Conservation (phyloP, 306 rosid genomes). For the Ziziphus jujuba region DNA sequence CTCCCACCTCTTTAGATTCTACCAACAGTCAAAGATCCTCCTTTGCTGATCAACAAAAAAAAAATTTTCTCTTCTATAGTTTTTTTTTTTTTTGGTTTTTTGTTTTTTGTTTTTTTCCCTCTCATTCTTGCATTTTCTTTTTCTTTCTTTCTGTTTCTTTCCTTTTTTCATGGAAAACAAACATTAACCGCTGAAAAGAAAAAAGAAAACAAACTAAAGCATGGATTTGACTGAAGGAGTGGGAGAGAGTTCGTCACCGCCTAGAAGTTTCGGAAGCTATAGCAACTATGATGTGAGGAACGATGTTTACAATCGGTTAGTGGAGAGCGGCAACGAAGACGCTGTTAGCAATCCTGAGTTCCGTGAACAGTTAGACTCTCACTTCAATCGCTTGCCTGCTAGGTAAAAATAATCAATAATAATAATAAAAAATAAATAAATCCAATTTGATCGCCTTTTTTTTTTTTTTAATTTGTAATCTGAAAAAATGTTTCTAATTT, state of each 20-base stretch:
- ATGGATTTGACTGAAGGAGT: conserved; percentile 96
- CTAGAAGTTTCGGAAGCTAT: conserved; percentile 65
- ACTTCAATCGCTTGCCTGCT: conserved; percentile 92
- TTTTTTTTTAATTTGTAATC: background rate
- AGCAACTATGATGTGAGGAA: conserved; percentile 60
- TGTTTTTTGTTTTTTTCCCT: background rate
- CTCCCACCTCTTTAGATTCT: conserved; percentile 30
- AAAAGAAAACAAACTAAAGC: too few relatives aligned
- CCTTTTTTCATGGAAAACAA: conserved; percentile 26
- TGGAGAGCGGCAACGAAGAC: conserved; percentile 61
- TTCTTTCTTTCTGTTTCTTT: conserved; percentile 12
- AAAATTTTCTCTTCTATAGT: background rate
- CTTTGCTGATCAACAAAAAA: conserved; percentile 23
- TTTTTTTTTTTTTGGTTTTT: background rate
- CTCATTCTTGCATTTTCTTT: conserved; percentile 31
- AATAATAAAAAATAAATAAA: too few relatives aligned
- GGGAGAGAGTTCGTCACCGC: conserved; percentile 98
- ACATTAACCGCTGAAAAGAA: background rate
- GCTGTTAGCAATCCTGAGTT: conserved; percentile 69
- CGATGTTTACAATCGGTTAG: conserved; percentile 78
- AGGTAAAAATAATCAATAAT: too few relatives aligned
- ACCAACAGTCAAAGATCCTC: conserved; percentile 44
- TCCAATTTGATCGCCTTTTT: background rate
- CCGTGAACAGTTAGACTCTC: conserved; percentile 80
- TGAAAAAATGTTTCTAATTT: background rate